phyloP scores from a whole-genome alignment of 768 basidiomycete species.

The Agrocybe pediades region DNA sequence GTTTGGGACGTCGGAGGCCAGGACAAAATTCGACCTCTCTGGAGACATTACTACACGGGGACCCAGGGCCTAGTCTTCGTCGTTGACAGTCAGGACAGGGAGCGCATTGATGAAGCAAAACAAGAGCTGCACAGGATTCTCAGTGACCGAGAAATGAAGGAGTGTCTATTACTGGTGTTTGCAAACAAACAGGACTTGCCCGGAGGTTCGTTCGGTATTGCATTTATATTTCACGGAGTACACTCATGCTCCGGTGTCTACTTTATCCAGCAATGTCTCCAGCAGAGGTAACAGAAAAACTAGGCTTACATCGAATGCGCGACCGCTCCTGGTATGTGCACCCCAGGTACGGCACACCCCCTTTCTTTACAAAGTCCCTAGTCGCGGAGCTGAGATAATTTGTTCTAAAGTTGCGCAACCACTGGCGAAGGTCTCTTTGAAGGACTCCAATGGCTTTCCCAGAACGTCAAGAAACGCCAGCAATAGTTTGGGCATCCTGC shows the following conservation, averaged over 20 bases:
- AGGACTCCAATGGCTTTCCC: conserved; percentile 95
- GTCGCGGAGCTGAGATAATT: background rate
- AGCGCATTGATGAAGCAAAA: conserved; percentile 95
- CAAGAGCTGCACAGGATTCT: conserved; percentile 95
- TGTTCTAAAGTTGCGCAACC: conserved; percentile 78
- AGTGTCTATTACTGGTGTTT: conserved; percentile 95
- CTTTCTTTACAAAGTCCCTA: background rate
- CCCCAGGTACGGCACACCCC: conserved; percentile 71
- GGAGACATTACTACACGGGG: conserved; percentile 99
- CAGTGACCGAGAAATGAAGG: conserved; percentile 97
- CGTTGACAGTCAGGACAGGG: conserved; percentile 94
- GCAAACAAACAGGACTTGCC: conserved; percentile 99
- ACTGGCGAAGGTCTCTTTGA: conserved; percentile 97
- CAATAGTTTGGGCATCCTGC: conserved; percentile 46
- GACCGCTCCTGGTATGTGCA: conserved; percentile 99
- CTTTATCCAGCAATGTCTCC: conserved; percentile 94
- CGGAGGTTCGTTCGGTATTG: conserved; percentile 63
- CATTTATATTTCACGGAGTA: background rate
- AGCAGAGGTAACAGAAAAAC: conserved; percentile 96
- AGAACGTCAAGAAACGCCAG: conserved; percentile 94
- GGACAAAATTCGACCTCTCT: conserved; percentile 97
- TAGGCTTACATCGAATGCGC: conserved; percentile 94
- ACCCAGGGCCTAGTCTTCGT: conserved; percentile 99
- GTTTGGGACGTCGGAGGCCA: conserved; percentile 99
- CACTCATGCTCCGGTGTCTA: conserved; percentile 10